Base-by-base conservation (phyloP, 1,139 yeast species). In the Lodderomyces jiufengensis region DNA sequence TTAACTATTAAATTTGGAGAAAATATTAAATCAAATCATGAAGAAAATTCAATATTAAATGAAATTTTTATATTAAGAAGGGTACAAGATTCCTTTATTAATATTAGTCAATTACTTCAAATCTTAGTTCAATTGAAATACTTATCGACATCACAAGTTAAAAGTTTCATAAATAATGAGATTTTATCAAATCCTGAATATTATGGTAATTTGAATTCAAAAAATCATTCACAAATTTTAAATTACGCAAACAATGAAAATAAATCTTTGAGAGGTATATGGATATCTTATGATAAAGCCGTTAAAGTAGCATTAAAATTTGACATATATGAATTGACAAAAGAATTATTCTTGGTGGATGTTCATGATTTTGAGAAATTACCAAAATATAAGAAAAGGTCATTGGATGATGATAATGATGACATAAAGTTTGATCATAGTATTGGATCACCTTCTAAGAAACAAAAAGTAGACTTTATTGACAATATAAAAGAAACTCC, bases 201-300 rank as follows among this genome's bases (percentile, higher is more conserved):
- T 45, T 40, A 40, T 21, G 48, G 48, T 14, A 12, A 28, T n/a
- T 15, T 24, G 3, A 13, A 11, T 10, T 27, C 30, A 3, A 32
- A 25, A 9, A 53, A 51, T 18, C 61, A 57, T 9, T 47, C 57
- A 3, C 51, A 54, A 23, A 59, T 45, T 41, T 54, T 60, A 39
- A 72, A 70, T 48, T 58, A 52, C 31, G 46, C 61, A 3, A 34
- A 45, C 7, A 60, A 61, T 44, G 57, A 52, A 14, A 57, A 58
- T 37, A 28, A 41, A 5, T 44, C 41, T 27, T 43, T 69, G 22
- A 49, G 57, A 26, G 76, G 76, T 0, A 41, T 67, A 15, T 70
- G 75, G 75, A 55, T 70, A 20, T 63, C 75, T 3, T 70, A 67
- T 48, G 75, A 69, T 41, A 63, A 58, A 44, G 74, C 75, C 0